phyloP scores from a whole-genome alignment of 2,329 filamentous ascomycete genomes.

The Sporothrix luriei region DNA sequence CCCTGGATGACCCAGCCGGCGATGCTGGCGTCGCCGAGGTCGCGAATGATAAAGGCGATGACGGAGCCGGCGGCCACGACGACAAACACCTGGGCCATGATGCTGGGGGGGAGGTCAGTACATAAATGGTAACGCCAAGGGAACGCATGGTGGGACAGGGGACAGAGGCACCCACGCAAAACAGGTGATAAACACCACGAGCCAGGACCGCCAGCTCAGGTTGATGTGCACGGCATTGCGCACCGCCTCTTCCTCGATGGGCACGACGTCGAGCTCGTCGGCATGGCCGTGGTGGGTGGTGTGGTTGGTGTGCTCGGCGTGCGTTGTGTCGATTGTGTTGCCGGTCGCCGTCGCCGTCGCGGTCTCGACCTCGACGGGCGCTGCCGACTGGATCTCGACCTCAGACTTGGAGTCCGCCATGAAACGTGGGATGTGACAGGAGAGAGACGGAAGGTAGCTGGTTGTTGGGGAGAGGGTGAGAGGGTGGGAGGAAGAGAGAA shows the following conservation, averaged over 20 bases:
- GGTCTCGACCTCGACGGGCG: not conserved
- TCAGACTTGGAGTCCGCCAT: slow-evolving; percentile 19
- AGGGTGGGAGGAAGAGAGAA: not conserved
- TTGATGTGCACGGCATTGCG: slow-evolving; percentile 48
- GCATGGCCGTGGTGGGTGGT: not conserved
- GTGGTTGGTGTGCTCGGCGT: slow-evolving; percentile 20
- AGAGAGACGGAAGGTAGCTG: no score
- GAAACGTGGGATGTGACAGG: not conserved
- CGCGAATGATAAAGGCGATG: slow-evolving; percentile 58
- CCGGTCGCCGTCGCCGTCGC: no score
- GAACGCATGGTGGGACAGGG: not conserved
- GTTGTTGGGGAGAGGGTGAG: not conserved
- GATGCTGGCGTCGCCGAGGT: slow-evolving; percentile 54
- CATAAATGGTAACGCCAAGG: not conserved
- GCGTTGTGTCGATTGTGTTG: not conserved
- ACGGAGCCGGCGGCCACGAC: slow-evolving; percentile 59
- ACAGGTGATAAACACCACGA: slow-evolving; percentile 51
- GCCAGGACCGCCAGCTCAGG: slow-evolving; percentile 58
- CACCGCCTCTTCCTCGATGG: slow-evolving; percentile 40
- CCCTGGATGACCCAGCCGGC: slow-evolving; percentile 61
- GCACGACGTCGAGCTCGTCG: slow-evolving; percentile 33
- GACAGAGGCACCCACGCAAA: slow-evolving; percentile 51
- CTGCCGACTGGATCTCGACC: not conserved
- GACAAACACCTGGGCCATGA: slow-evolving; percentile 59
- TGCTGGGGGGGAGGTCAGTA: slow-evolving; percentile 38